Percentiles rank a stretch among this genome's conserved stretches.
Evolutionary conservation across 2,329 filamentous ascomycete species (phyloP).

Genomic region (Nemania sp.): DNA sequence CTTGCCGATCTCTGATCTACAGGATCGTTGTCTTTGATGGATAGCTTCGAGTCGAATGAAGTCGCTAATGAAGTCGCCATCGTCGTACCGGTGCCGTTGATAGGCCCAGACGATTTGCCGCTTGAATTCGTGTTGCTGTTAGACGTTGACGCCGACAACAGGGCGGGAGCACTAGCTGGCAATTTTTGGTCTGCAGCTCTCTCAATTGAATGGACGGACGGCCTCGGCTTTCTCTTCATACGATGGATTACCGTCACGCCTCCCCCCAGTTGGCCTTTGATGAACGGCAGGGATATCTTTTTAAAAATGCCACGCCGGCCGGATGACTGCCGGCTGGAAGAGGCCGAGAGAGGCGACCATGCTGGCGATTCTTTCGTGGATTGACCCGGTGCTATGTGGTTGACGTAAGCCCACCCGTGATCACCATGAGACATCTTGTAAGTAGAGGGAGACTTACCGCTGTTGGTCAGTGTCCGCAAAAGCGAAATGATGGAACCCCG

Average conservation of each 20-base stretch:
- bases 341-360: conserved; percentile 33
- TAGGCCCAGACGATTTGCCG: conserved; percentile 34
- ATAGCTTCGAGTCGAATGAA: conserved; percentile 48
- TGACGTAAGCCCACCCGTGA: too few species aligned
- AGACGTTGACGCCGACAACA: conserved; percentile 26
- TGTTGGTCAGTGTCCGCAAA: conserved; percentile 48
- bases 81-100: conserved; percentile 38
- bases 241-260: conserved; percentile 48
- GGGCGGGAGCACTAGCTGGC: conserved; percentile 31
- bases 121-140: conserved; percentile 39
- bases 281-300: conserved; percentile 46
- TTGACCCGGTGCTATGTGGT: conserved; percentile 35
- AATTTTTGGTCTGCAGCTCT: conserved; percentile 32
- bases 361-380: conserved; percentile 28
- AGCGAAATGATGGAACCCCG: conserved; percentile 49
- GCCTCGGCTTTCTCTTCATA: conserved; percentile 43
- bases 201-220: conserved; percentile 43
- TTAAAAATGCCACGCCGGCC: conserved; percentile 34
- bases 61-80: conserved; percentile 45
- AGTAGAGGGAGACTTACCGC: conserved; percentile 30
- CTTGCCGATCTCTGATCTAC: conserved; percentile 37
- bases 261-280: conserved; percentile 45
- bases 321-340: conserved; percentile 23
- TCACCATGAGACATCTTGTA: background rate
- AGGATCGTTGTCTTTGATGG: conserved; percentile 35